These are phyloP conservation scores for Alternaria solani DNA, from an alignment of 2,329 filamentous ascomycete species.

Conservation along the genomic window DNA sequence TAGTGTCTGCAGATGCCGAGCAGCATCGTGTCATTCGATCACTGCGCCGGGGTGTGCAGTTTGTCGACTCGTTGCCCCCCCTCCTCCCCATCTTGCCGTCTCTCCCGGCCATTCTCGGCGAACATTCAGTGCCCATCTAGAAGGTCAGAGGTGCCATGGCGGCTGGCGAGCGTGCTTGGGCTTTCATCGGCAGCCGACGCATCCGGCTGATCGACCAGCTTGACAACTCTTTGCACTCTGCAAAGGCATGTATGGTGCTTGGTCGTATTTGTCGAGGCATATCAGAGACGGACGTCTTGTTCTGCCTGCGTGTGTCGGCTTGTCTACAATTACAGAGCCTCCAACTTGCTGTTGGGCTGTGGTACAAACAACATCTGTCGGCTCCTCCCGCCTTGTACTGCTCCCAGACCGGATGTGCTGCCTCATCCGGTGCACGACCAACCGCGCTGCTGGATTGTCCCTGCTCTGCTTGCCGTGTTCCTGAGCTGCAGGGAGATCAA, in stretches of 20 bases:
- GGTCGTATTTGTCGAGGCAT: background rate
- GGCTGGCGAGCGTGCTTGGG: slow-evolving; percentile 10
- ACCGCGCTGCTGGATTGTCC: slow-evolving; percentile 1
- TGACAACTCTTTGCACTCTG: background rate
- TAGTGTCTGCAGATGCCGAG: slow-evolving; percentile 16
- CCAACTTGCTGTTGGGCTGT: background rate
- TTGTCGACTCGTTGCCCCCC: background rate
- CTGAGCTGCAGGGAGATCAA: slow-evolving; percentile 16
- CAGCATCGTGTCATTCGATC: slow-evolving; percentile 4
- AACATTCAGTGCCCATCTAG: background rate
- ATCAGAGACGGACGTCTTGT: background rate
- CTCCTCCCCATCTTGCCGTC: background rate
- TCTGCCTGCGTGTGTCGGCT: background rate
- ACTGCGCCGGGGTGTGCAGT: background rate
- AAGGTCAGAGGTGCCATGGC: slow-evolving; percentile 5
- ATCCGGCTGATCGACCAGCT: slow-evolving; percentile 2
- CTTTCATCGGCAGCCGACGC: slow-evolving; percentile 6
- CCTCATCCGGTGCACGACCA: slow-evolving; percentile 2
- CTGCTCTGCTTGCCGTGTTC: slow-evolving; percentile 12
- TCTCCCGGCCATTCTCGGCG: slow-evolving; percentile 10
- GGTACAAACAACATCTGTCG: slow-evolving; percentile 2
- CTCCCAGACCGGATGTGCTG: slow-evolving; percentile 5
- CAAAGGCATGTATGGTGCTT: background rate
- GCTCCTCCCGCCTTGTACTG: slow-evolving; percentile 13
- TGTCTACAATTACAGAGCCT: too few species aligned